A percentile compares a stretch with the other conserved stretches of the same genome.
phyloP scores from a whole-genome alignment of 768 basidiomycete genomes.

The Suillus luteus region DNA sequence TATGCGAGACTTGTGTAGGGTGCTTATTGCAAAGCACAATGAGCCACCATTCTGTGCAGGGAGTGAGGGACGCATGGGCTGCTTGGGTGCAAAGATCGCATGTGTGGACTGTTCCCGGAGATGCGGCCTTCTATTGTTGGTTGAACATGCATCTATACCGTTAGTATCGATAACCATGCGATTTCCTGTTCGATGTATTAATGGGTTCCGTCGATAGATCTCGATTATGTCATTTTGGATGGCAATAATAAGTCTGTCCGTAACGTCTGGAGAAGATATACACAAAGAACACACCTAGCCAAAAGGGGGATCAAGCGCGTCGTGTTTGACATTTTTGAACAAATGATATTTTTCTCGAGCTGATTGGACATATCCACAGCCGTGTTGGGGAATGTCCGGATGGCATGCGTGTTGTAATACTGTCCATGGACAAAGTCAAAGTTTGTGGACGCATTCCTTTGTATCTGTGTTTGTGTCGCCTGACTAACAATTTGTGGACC shows the following conservation, averaged over 20 bases:
- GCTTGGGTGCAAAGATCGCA: not conserved
- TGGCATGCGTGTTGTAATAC: not conserved
- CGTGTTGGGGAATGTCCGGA: not conserved
- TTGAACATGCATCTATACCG: not conserved
- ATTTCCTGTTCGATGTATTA: not conserved
- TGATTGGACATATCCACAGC: not conserved
- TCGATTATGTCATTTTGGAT: no score
- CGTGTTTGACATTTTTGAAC: not conserved
- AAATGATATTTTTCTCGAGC: not conserved
- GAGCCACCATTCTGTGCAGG: not conserved
- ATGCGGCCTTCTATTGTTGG: not conserved
- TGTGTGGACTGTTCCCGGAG: not conserved
- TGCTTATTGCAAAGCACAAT: slow-evolving; percentile 49
- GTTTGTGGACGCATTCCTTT: not conserved
- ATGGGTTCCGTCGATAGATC: not conserved
- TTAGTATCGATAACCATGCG: not conserved
- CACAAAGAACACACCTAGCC: not conserved
- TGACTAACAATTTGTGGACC: not conserved
- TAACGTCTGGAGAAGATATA: not conserved
- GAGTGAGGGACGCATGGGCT: not conserved
- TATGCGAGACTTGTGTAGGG: slow-evolving; percentile 89
- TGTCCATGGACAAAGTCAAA: not conserved
- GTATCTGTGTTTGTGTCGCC: not conserved
- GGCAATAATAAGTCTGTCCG: not conserved
- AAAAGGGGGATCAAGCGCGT: not conserved